A percentile compares a stretch with the other conserved stretches of the same genome.
Conservation (phyloP, 305 asterid genomes). For the Fraxinus ornus region DNA sequence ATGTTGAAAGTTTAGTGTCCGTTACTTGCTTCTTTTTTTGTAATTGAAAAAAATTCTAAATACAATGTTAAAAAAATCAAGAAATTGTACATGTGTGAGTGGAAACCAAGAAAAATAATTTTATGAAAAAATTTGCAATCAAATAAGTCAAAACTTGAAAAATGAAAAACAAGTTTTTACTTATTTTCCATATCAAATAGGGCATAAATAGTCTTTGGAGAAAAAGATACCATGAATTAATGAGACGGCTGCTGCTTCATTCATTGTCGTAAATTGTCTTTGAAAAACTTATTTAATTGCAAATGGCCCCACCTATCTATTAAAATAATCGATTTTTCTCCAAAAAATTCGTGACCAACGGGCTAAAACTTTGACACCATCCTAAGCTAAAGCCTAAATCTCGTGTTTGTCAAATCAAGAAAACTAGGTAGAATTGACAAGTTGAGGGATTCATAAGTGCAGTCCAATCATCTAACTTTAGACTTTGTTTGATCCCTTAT, state of each 20-base stretch:
- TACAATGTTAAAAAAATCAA: too few relatives aligned
- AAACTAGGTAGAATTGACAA: constrained; percentile 20
- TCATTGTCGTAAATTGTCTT: background rate
- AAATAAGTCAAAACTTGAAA: too few relatives aligned
- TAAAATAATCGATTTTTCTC: background rate
- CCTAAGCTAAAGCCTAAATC: background rate
- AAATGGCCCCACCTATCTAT: background rate
- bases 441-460: constrained; percentile 11
- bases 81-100: too few relatives aligned
- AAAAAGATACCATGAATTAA: background rate
- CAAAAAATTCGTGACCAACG: background rate
- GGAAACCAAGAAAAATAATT: too few relatives aligned
- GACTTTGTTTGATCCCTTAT: background rate
- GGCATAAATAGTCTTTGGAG: background rate
- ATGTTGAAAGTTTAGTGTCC: too few relatives aligned
- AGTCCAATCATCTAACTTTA: constrained; percentile 26
- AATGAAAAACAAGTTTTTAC: too few relatives aligned
- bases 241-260: background rate
- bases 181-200: too few relatives aligned
- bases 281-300: background rate
- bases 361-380: background rate
- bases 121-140: too few relatives aligned
- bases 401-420: constrained; percentile 8
- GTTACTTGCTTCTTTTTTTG: too few relatives aligned
- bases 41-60: too few relatives aligned